Base-by-base conservation (phyloP, 1,284 basidiomycete genomes). In the Crucibulum parvulum region DNA sequence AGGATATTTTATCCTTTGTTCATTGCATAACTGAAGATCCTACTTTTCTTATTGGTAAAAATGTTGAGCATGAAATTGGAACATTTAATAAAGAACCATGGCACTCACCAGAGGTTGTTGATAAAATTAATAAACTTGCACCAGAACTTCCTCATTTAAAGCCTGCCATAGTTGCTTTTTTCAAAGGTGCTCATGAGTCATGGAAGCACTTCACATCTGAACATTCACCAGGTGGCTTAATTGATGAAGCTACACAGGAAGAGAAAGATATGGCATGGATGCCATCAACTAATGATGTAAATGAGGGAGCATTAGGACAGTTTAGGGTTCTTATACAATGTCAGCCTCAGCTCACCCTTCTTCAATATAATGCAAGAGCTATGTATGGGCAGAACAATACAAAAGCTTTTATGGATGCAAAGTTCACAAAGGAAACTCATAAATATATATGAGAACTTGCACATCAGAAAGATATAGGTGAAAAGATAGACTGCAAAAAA, bases 241-340 rank as follows among this genome's bases (percentile, higher is more conserved):
- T n/a, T n/a, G n/a, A n/a, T n/a, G n/a, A n/a, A n/a, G n/a, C n/a
- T n/a, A n/a, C n/a, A n/a, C n/a, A n/a, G n/a, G n/a, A n/a, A 6
- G 63, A 73, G 48, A 31, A 52, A 6, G 41, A 60, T 7, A 34
- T 39, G 2, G 72, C 65, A n/a, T 73, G 64, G 65, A 70, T 77
- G 61, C 66, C 68, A n/a, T 51, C 74, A 6, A 76, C 74, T 1
- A 78, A 76, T 59, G 70, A 75, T 64, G 59, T 45, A 1, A 75
- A 75, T 56, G 74, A 78, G 58, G 75, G 75, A 4, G 65, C 69
- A 8, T 63, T 78, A 1, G 73, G 75, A 0, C 51, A 53, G 15
- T 71, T 62, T 37, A 54, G 71, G 0, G 53, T 63, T 1, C 18
- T 43, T 1, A 53, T 65, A 11, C 56, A 68, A 4, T 15, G 53